Conservation (phyloP, 78 protist species). For the Dictyostelium discoideum region dicty_2.7 NC_007091.3:2284501-2285000, state of each 20-base stretch:
- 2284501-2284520: not conserved
- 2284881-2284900: not conserved
- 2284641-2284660: slow-evolving; percentile 67
- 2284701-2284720: slow-evolving; percentile 98
- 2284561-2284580: slow-evolving; percentile 43
- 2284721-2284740: slow-evolving; percentile 98
- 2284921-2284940: not conserved
- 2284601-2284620: not conserved
- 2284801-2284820: slow-evolving; percentile 89
- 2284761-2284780: slow-evolving; percentile 98
- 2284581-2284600: not conserved
- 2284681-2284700: slow-evolving; percentile 98
- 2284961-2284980: slow-evolving; percentile 93
- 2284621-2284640: slow-evolving; percentile 14
- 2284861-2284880: slow-evolving; percentile 97
- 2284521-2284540: slow-evolving; percentile 77
- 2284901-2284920: not conserved
- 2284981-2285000: slow-evolving; percentile 90
- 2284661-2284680: slow-evolving; percentile 83
- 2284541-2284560: slow-evolving; percentile 58
- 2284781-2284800: slow-evolving; percentile 97
- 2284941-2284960: slow-evolving; percentile 91
- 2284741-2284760: slow-evolving; percentile 96
- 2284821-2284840: slow-evolving; percentile 97
- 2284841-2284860: slow-evolving; percentile 92